Conservation (phyloP, 179 eudicot species). For the Beta lomatogona region DNA sequence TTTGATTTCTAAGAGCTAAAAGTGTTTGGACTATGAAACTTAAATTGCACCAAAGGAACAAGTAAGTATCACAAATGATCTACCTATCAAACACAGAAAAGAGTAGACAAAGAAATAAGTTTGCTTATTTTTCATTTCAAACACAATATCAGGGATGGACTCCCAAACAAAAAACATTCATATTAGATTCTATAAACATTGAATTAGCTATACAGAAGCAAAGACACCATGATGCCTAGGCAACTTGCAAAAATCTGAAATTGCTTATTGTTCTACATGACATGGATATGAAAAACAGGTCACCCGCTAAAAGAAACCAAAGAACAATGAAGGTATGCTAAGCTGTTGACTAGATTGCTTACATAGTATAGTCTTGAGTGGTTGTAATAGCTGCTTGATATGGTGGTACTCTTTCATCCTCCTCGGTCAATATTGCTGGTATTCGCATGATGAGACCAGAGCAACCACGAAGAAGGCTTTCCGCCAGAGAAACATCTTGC, state of each 20-base stretch:
- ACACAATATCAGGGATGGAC: not conserved
- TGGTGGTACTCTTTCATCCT: not conserved
- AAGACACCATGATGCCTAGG: slow-evolving; percentile 7
- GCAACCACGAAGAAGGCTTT: slow-evolving; percentile 10
- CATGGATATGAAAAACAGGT: slow-evolving; percentile 21
- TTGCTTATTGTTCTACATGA: slow-evolving; percentile 14
- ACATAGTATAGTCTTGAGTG: slow-evolving; percentile 34
- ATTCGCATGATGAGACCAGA: slow-evolving; percentile 10
- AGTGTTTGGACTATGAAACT: not conserved
- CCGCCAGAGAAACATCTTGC: slow-evolving; percentile 25
- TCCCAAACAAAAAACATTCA: not conserved
- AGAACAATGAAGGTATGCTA: slow-evolving; percentile 21
- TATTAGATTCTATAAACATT: slow-evolving; percentile 5
- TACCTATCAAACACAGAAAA: not conserved
- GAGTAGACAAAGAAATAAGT: not conserved
- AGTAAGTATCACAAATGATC: not conserved
- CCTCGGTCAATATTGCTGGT: slow-evolving; percentile 2
- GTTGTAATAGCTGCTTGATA: slow-evolving; percentile 18
- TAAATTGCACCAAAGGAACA: not conserved
- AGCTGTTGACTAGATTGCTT: slow-evolving; percentile 38
- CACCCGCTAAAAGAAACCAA: slow-evolving; percentile 25
- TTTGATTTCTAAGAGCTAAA: not conserved
- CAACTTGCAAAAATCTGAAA: slow-evolving; percentile 11
- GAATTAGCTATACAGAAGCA: slow-evolving; percentile 15
- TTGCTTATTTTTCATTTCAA: not conserved